Base-by-base conservation (phyloP, 2,329 filamentous ascomycete species). In the Chaetomiaceae sp. region DNA sequence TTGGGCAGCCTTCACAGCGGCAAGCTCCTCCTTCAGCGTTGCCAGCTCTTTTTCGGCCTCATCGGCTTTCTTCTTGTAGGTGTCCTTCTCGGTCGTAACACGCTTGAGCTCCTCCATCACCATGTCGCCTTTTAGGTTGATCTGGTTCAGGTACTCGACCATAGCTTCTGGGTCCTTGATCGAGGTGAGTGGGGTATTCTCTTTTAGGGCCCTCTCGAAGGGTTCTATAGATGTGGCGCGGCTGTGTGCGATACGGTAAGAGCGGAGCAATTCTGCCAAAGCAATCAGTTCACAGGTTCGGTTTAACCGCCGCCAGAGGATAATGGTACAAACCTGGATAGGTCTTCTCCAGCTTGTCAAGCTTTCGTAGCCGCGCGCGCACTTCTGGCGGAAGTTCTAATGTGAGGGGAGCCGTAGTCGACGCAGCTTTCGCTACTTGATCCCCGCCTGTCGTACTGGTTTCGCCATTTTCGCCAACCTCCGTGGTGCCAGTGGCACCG, bases 61-160 rank as follows among this genome's bases (percentile, higher is more conserved):
- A n/a, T 87, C 82, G 2, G 84, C 73, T 67, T 88, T 90, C 70
- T 86, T 87, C 68, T 90, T 92, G 56, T 87, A 76, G 14, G 84
- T 81, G 56, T 96, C 89, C 54, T 87, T 86, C 65, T 97, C 91
- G 3, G 80, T 79, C 0, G 90, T 87, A 0, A 97, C 84, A 11
- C 90, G 80, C 72, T 95, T 96, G 52, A 96, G 76, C 70, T 99
- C 94, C 41, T 95, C 87, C 81, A 95, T 85, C 3, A 95, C 85
- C 88, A 99, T 95, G 63, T 95, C 89, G 37, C 86, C 85, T 65
- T 95, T 92, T 48, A 91, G 70, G 56, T 85, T 92, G 36, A 95
- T 72, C 69, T 96, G 90, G 61, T 86, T 90, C 25, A 99, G 77
- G 65, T 96, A 99, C 69, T 97, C 92, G 6, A 90, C 81, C 30